Conservation (phyloP, 305 asterid genomes). For the Fraxinus sp. region DNA sequence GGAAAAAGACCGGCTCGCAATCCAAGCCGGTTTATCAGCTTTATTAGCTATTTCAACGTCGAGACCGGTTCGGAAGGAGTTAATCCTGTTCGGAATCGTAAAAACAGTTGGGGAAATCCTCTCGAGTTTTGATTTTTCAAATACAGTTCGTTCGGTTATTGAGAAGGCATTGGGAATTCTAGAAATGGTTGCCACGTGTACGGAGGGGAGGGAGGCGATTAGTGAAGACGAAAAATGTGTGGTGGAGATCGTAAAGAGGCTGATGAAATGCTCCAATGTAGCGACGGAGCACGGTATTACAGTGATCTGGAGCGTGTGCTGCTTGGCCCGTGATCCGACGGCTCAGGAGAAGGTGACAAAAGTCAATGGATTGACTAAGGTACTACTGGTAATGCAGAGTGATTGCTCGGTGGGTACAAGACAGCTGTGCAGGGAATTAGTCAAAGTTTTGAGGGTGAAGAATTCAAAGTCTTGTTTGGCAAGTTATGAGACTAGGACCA, state of each 20-base stretch:
- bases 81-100: slow-evolving; percentile 61
- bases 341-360: slow-evolving; percentile 53
- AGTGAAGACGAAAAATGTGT: slow-evolving; percentile 54
- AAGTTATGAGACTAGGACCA: slow-evolving; percentile 75
- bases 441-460: slow-evolving; percentile 64
- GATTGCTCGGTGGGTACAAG: slow-evolving; percentile 46
- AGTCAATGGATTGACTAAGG: slow-evolving; percentile 73
- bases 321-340: slow-evolving; percentile 49
- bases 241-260: slow-evolving; percentile 55
- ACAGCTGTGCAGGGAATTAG: slow-evolving; percentile 76
- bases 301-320: slow-evolving; percentile 86
- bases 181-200: slow-evolving; percentile 61
- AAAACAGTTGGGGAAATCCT: slow-evolving; percentile 46
- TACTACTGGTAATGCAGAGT: slow-evolving; percentile 88
- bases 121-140: slow-evolving; percentile 32
- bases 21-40: slow-evolving; percentile 58
- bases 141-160: slow-evolving; percentile 27
- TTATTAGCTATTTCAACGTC: slow-evolving; percentile 50
- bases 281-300: slow-evolving; percentile 84
- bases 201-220: slow-evolving; percentile 75
- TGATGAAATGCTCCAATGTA: slow-evolving; percentile 66
- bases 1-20: slow-evolving; percentile 32
- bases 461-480: slow-evolving; percentile 73
- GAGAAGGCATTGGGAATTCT: slow-evolving; percentile 52
- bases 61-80: slow-evolving; percentile 60